Evolutionary conservation across 108 stramenopile species (phyloP), one percentile per base, ranked within the genome.

Genomic region (Aurantiochytrium sp.): DNA sequence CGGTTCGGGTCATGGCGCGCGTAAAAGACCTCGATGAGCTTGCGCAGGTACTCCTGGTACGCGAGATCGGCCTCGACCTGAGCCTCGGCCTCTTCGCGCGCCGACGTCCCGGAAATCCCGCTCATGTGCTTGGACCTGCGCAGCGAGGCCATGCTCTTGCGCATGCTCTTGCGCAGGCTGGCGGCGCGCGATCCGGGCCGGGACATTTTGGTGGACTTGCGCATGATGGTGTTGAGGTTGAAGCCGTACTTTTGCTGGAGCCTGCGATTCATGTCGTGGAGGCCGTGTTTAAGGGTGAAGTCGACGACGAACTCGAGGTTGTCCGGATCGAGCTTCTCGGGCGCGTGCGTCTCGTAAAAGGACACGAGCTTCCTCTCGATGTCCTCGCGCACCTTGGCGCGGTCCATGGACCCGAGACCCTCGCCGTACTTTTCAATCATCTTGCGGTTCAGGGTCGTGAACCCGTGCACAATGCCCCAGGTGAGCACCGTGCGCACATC

Each of bases 21-120:
- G 45, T 81, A 81, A 81, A 81, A 81, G 42, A 81, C 73, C 73
- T 81, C 73, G 42, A 81, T 24, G 45, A 81, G 73, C 45, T 81
- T 81, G n/a, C 73, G 73, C 21, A 81, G 73, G 73, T 81, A 81
- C 27, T 81, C 73, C 24, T 81, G 73, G 45, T 81, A 81, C 19
- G 39, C 73, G 39, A 81, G n/a, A 24, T 81, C 73, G 2, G 73
- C 73, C 45, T 48, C 42, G 27, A 81, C 73, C 39, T 41, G 42
- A 24, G 73, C 73, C 73, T 81, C 73, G 73, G 73, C 73, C 45
- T 81, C 73, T n/a, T 81, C 73, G 27, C 42, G 45, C n/a, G 42
- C 45, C 21, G 10, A 12, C 0, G 73, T 39, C 1, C 6, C 42
- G 10, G 19, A 41, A 12, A 6, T 27, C 10, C 39, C 42, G 45